phyloP scores from a whole-genome alignment of 163 green algal genomes.

The Chlamydomonas reinhardtii region DNA sequence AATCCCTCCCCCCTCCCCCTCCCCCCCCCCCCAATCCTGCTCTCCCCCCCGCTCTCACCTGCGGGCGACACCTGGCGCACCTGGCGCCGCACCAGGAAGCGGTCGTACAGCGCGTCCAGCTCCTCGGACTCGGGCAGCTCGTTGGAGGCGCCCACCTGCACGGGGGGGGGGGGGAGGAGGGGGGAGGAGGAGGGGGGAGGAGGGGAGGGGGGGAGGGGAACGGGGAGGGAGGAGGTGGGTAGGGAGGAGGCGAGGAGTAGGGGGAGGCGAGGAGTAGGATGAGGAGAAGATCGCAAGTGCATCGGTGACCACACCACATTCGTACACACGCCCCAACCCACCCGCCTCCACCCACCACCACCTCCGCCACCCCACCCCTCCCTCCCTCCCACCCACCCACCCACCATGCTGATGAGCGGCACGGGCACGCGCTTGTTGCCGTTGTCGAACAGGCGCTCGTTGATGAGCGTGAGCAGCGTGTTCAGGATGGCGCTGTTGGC shows the following conservation, averaged over 20 bases:
- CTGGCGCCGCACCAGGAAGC: slow-evolving; percentile 90
- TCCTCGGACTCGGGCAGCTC: slow-evolving; percentile 97
- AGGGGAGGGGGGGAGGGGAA: no score
- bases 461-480: slow-evolving; percentile 95
- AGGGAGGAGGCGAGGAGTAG: no score
- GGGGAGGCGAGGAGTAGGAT: no score
- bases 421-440: slow-evolving; percentile 82
- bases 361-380: neutral
- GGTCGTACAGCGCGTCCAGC: slow-evolving; percentile 96
- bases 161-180: neutral
- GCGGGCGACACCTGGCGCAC: slow-evolving; percentile 79
- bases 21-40: no score
- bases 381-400: slow-evolving; percentile 4
- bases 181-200: no score
- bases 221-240: no score
- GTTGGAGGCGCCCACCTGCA: slow-evolving; percentile 92
- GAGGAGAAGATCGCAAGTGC: no score
- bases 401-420: slow-evolving; percentile 84
- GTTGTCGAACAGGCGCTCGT: slow-evolving; percentile 98
- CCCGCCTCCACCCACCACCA: no score
- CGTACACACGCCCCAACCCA: no score
- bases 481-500: slow-evolving; percentile 98
- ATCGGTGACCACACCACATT: no score
- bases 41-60: no score
- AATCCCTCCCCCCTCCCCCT: no score